phyloP scores from a whole-genome alignment of 192 early-diverging fungal species.

The Coemansia sp. region DNA sequence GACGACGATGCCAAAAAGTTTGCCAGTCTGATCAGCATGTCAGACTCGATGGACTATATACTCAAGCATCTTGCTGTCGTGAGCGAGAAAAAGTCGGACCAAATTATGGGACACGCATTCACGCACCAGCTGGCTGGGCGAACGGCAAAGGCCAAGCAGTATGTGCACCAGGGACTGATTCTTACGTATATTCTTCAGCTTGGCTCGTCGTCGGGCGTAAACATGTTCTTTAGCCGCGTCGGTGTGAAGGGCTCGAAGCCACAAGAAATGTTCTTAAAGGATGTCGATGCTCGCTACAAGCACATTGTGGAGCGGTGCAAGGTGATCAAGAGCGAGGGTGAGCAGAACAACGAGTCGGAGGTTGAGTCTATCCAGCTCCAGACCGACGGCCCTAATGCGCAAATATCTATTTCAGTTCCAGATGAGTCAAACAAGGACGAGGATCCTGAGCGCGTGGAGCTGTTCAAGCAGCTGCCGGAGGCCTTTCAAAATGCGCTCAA shows the following conservation, averaged over 20 bases:
- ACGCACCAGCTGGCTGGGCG: slow-evolving; percentile 71
- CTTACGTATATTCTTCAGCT: slow-evolving; percentile 84
- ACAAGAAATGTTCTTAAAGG: slow-evolving; percentile 76
- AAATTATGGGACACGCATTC: slow-evolving; percentile 85
- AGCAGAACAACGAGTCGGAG: slow-evolving; percentile 37
- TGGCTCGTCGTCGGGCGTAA: slow-evolving; percentile 77
- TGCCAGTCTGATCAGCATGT: slow-evolving; percentile 59
- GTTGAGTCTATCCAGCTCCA: slow-evolving; percentile 73
- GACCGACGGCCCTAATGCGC: slow-evolving; percentile 67
- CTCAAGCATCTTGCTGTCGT: slow-evolving; percentile 68
- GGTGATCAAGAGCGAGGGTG: slow-evolving; percentile 61
- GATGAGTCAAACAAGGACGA: slow-evolving; percentile 55
- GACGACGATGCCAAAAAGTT: slow-evolving; percentile 61
- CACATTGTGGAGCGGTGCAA: slow-evolving; percentile 76
- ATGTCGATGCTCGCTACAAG: slow-evolving; percentile 81
- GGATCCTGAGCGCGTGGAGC: slow-evolving; percentile 62
- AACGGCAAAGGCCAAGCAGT: slow-evolving; percentile 64
- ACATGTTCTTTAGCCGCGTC: slow-evolving; percentile 76
- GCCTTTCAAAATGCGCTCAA: slow-evolving; percentile 75
- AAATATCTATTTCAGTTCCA: slow-evolving; percentile 68
- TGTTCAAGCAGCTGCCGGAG: slow-evolving; percentile 68
- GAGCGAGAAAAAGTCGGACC: slow-evolving; percentile 69
- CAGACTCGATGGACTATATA: slow-evolving; percentile 66
- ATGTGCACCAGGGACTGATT: slow-evolving; percentile 78
- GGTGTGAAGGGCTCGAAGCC: slow-evolving; percentile 57